Evolutionary conservation across 305 asterid genomes (phyloP), one percentile per base, ranked within the genome.

Genomic region (Solanum hybrid): DNA sequence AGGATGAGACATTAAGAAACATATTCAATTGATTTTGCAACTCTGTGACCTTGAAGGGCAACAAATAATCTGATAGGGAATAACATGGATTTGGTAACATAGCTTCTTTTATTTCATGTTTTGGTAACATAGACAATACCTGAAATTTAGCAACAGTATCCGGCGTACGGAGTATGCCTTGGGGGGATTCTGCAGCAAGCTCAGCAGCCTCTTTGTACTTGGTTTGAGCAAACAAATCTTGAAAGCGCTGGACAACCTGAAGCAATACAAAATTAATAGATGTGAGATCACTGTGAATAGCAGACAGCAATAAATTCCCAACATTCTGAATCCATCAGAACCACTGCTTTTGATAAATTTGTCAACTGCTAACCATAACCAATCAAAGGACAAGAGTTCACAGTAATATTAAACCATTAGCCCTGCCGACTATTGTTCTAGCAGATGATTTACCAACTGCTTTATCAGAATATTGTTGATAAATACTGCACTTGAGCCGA

Each of bases 161-260:
- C 10, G 96, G 96, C 37, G 98, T 96, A 78, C 98, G 93, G 79
- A 96, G 98, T 90, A 96, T 94, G 94, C 98, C 97, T 93, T 96
- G 98, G 8, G 98, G 98, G 87, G 98, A 96, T 89, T 96, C 98
- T 51, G 98, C 98, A 91, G 98, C 98, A 90, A 96, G 96, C 92
- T 96, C 98, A 2, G 98, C 98, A 92, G 98, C 98, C 94, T 96
- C 98, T 90, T 96, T 96, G 78, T 96, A 96, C 94, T 96, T 96
- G 10, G 98, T 95, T 92, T 96, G 98, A 93, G 98, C 96, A 92
- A 96, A 96, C 92, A 96, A 90, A 89, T 96, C 98, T 94, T 96
- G 98, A 93, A 96, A 96, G 78, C 97, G 97, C 93, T 96, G 98
- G 92, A 96, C 98, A 91, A 96, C 98, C 98, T 96, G 89, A 91